Conservation (phyloP, 768 basidiomycete species). For the Amanita inopinata region DNA sequence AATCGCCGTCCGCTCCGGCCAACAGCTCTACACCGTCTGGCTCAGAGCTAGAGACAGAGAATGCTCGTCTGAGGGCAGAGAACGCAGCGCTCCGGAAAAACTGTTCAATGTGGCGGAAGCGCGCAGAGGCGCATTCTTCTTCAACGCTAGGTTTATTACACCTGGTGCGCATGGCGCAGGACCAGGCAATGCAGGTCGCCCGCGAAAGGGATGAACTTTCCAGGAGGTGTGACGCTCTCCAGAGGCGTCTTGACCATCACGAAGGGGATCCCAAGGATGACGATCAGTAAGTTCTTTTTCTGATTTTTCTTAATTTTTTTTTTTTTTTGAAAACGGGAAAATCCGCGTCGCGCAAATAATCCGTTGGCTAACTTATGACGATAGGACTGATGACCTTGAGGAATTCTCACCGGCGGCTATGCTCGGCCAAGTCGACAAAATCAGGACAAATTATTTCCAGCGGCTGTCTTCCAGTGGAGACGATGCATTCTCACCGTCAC, state of each 20-base stretch:
- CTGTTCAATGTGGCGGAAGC: slow-evolving; percentile 36
- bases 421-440: no score
- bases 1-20: slow-evolving; percentile 17
- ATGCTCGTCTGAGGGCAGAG: slow-evolving; percentile 32
- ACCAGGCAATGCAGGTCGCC: slow-evolving; percentile 29
- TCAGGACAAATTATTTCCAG: no score
- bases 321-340: no score
- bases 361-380: no score
- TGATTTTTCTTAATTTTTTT: neutral
- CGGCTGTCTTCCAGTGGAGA: no score
- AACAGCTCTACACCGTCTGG: slow-evolving; percentile 11
- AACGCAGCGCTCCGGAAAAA: slow-evolving; percentile 31
- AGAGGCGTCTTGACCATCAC: slow-evolving; percentile 10
- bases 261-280: neutral
- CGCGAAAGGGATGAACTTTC: slow-evolving; percentile 30
- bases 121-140: slow-evolving; percentile 40
- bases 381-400: no score
- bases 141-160: slow-evolving; percentile 37
- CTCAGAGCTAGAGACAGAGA: slow-evolving; percentile 21
- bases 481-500: no score
- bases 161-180: slow-evolving; percentile 30
- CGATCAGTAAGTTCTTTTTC: neutral
- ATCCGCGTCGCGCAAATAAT: no score
- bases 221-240: slow-evolving; percentile 20
- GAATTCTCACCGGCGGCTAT: no score